Evolutionary conservation across 139 green algal species (phyloP).

Genomic region (Micractinium sp.): DNA sequence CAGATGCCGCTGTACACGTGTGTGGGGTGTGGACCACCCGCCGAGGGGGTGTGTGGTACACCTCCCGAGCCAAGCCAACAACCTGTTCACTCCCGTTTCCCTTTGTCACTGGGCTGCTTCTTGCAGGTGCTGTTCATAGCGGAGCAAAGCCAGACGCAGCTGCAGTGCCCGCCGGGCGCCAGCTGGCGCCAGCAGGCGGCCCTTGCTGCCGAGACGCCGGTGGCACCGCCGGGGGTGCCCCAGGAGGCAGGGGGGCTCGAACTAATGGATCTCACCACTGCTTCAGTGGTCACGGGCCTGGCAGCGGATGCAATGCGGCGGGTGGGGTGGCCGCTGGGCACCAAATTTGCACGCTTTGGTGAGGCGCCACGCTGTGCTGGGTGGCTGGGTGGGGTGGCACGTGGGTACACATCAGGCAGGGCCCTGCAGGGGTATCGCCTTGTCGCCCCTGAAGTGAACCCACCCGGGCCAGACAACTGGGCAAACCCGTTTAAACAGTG

Average conservation of each 20-base stretch:
- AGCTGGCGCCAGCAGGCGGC: background rate
- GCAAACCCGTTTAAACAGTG: no score
- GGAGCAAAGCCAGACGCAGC: background rate
- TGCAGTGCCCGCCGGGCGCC: background rate
- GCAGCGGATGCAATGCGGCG: conserved; percentile 10
- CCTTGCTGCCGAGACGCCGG: background rate
- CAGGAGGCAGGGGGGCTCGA: background rate
- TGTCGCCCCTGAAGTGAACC: no score
- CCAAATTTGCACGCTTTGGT: conserved; percentile 33
- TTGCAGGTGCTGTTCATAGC: background rate
- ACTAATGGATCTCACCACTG: background rate
- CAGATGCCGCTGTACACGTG: no score
- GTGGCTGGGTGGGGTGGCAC: no score
- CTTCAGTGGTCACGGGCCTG: background rate
- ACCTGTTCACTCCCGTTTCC: no score
- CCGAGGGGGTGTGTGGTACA: background rate
- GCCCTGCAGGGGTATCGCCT: no score
- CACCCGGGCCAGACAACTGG: no score
- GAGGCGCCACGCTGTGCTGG: background rate
- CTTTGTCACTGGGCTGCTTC: background rate
- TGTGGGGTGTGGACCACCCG: no score
- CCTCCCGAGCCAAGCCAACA: no score
- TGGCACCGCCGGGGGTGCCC: no score
- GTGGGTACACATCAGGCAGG: no score
- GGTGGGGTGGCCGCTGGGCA: conserved; percentile 17